Evolutionary conservation across 2,329 filamentous ascomycete species (phyloP), one percentile per base, ranked within the genome.

Genomic region (Thelonectria blattea): DNA sequence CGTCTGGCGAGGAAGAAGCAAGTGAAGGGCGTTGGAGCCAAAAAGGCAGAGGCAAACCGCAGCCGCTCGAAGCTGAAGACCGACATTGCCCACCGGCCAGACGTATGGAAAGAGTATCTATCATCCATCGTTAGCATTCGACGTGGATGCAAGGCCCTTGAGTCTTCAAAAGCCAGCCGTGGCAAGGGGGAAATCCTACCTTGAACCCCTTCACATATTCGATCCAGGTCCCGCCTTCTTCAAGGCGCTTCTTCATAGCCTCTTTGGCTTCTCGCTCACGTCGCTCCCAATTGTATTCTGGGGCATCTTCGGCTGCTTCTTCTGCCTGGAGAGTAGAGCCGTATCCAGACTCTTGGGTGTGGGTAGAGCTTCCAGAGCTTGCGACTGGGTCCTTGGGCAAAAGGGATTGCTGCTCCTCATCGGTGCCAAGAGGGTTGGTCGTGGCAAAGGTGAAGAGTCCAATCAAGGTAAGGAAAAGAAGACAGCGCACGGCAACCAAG

Each of bases 1-100:
- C 32, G 94, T 85, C 71, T 95, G 91, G 18, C 90, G 85, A n/a
- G 92, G 92, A 32, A 92, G 86, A 43, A 96, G 78, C 14, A 96
- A 80, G 67, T 93, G 91, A 51, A 96, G 79, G 5, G 85, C 85
- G 65, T 93, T 92, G 56, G 88, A 85, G 52, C 82, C 79, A n/a
- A 93, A 73, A 20, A 95, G 80, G 66, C 90, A 90, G 1, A 91
- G 45, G 0, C 84, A 83, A 46, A 95, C 88, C 4, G 91, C 80
- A 11, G 84, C 77, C 18, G 91, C 85, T 55, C 88, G 88, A 17
- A 90, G 73, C 72, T 95, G 91, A 17, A 95, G 82, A 14, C 78
- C 74, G 54, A 80, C 83, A 68, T 90, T 85, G 43, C 88, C 83
- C 52, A 86, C 83, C 1, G 93, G 92, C 86, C 91, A 93, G 18